These are phyloP conservation scores for Vitis amurensis DNA, from an alignment of 164 flowering plant genomes.

Conservation along the genomic window DNA sequence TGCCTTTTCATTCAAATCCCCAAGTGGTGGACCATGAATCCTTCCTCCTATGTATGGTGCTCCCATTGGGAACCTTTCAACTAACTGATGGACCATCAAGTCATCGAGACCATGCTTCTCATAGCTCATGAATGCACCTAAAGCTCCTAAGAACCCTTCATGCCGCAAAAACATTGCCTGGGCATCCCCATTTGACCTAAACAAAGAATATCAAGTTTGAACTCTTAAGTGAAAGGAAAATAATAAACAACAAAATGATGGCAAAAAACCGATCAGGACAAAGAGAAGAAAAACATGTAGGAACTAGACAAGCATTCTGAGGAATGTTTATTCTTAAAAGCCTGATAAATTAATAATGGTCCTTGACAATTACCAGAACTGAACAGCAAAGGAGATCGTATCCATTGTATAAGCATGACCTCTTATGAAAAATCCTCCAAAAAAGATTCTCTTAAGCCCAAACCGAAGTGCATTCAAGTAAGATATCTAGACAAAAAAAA, in stretches of 20 bases:
- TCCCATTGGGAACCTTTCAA: conserved; percentile 98
- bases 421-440: conserved; percentile 97
- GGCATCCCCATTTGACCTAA: conserved; percentile 87
- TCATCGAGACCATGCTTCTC: conserved; percentile 98
- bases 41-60: conserved; percentile 94
- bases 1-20: conserved; percentile 93
- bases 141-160: conserved; percentile 95
- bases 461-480: conserved; percentile 88
- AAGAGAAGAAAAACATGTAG: not conserved
- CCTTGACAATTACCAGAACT: conserved; percentile 69
- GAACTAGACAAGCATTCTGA: not conserved
- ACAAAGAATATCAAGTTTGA: conserved; percentile 8
- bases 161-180: conserved; percentile 97
- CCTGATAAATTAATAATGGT: not conserved
- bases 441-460: conserved; percentile 91
- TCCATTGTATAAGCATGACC: conserved; percentile 99
- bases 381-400: conserved; percentile 92
- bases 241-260: not conserved
- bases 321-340: not conserved
- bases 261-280: not conserved
- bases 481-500: conserved; percentile 54
- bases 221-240: not conserved
- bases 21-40: conserved; percentile 90
- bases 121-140: conserved; percentile 99
- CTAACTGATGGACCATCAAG: conserved; percentile 95